Percentiles rank a stretch among this genome's conserved stretches.
These are phyloP conservation scores for Chaetomium globosum DNA, from an alignment of 2,329 filamentous ascomycete species.

Conservation along the genomic window DNA sequence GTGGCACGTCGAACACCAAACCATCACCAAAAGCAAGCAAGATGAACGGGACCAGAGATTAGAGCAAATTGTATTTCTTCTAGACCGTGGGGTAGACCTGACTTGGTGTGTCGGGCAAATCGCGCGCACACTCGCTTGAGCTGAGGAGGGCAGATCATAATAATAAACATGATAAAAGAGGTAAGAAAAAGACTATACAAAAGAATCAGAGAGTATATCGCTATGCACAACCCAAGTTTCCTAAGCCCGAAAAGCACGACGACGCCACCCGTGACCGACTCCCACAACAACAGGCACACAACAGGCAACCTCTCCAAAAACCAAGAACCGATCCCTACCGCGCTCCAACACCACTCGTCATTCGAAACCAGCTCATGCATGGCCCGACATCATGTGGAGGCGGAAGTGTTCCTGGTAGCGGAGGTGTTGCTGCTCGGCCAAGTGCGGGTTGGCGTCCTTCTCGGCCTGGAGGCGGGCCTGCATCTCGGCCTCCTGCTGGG, in stretches of 20 bases:
- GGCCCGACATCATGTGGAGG: constrained; percentile 13
- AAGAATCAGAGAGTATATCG: constrained; percentile 4
- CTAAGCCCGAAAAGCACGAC: neutral
- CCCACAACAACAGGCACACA: neutral
- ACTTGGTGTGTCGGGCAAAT: neutral
- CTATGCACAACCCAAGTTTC: constrained; percentile 7
- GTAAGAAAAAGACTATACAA: neutral
- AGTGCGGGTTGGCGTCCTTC: constrained; percentile 14
- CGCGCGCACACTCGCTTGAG: neutral
- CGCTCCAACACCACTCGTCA: neutral
- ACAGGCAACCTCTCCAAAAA: neutral
- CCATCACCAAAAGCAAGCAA: neutral
- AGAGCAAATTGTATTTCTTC: neutral
- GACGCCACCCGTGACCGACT: neutral
- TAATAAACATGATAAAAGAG: constrained; percentile 2
- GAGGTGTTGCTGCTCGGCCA: constrained; percentile 13
- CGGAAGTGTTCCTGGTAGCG: constrained; percentile 15
- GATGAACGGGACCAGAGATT: neutral
- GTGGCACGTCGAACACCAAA: neutral
- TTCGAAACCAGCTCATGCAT: neutral
- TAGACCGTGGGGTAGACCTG: neutral
- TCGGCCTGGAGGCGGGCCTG: constrained; percentile 10
- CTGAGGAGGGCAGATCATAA: neutral
- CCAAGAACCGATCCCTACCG: neutral
- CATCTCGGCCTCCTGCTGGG: constrained; percentile 6